phyloP scores from a whole-genome alignment of 2,329 filamentous ascomycete genomes.

The Fusarium austroafricanum region DNA sequence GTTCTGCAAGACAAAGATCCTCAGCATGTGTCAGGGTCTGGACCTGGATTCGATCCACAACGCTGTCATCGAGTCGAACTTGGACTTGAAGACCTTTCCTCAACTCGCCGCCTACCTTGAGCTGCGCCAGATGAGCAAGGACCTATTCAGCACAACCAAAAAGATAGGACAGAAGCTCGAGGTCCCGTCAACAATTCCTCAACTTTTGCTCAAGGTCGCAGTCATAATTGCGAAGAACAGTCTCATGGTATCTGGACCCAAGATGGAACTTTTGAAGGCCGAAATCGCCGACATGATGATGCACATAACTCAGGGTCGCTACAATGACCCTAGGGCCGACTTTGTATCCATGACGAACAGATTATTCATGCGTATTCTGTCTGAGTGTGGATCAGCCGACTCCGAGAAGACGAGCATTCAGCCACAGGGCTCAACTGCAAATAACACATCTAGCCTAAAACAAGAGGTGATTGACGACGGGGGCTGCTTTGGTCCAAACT shows the following conservation, averaged over 20 bases:
- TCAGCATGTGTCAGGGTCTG: not conserved
- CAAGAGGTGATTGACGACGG: too few relatives aligned
- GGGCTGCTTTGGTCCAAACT: too few relatives aligned
- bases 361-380: not conserved
- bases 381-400: fast-evolving
- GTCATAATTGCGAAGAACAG: not conserved
- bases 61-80: not conserved
- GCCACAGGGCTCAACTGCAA: not conserved
- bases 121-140: not conserved
- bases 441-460: not conserved
- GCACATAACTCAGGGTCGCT: not conserved
- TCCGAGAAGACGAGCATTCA: not conserved
- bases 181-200: not conserved
- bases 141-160: too few relatives aligned
- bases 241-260: not conserved
- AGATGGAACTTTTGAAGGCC: too few relatives aligned
- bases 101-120: not conserved
- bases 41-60: fast-evolving
- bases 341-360: not conserved
- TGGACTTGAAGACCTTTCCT: not conserved
- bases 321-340: not conserved
- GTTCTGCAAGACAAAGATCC: not conserved
- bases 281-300: not conserved
- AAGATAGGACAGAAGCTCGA: not conserved
- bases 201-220: not conserved